Evolutionary conservation across 2,329 filamentous ascomycete species (phyloP), one percentile per base, ranked within the genome.

Genomic region (Trematosphaeria pertusa): DNA sequence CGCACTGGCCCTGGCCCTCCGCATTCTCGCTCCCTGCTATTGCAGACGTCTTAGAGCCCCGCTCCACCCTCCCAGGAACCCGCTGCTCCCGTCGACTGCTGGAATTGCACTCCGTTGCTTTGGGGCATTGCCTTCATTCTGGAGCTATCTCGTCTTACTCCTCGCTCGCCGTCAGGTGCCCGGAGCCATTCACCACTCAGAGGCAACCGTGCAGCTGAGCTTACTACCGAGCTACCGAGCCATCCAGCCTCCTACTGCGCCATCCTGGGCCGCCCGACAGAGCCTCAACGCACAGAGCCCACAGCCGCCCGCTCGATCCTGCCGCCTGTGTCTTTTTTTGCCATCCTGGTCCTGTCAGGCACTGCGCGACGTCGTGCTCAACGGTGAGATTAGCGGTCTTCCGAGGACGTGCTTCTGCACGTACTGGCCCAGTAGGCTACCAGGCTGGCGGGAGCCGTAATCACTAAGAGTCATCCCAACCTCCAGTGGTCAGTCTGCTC

Each of bases 291-390:
- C 56, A 56, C 59, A 43, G 43, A 37, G 37, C 30, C 48, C 54
- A 37, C 58, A 54, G 55, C 57, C 58, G 48, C 47, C 50, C 43
- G 46, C 54, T 52, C 46, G 17, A 43, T 58, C 49, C 50, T 56
- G 41, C 47, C 54, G 36, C 48, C 36, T 48, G 50, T 48, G 47
- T 46, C 50, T 51, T 46, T 56, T 55, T 56, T 60, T 56, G 46
- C 44, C 26, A 48, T 50, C 47, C 52, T 39, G 52, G 50, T 46
- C 34, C 61, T 59, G 59, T 59, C 65, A 65, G 60, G 57, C 57
- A 60, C 59, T 65, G 65, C 63, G 54, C 64, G 45, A 69, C 66
- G 56, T 67, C 22, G 63, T 63, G 60, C 56, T 54, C 55, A 65
- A 67, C 66, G 59, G 60, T 50, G 54, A 61, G 51, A 60, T 54